phyloP scores from a whole-genome alignment of 176 grass and related monocot genomes.

The Alopecurus myosuroides region DNA sequence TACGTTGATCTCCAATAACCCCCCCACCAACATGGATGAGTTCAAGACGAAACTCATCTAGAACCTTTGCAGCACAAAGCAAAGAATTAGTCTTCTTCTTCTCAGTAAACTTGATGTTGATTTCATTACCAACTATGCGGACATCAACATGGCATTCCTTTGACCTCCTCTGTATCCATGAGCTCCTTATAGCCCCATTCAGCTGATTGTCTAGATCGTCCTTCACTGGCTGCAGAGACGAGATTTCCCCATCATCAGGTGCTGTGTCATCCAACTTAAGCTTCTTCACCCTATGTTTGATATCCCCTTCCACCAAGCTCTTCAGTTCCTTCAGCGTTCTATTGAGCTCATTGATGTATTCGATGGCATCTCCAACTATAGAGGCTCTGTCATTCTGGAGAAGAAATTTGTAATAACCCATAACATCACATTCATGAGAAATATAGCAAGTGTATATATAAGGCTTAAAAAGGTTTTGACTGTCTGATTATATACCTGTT shows the following conservation, averaged over 20 bases:
- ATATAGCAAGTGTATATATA: constrained; percentile 1
- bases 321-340: constrained; percentile 66
- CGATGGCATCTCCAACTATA: constrained; percentile 85
- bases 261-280: constrained; percentile 46
- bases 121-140: constrained; percentile 75
- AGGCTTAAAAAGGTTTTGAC: neutral
- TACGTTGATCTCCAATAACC: constrained; percentile 71
- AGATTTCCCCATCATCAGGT: constrained; percentile 50
- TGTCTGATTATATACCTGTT: neutral
- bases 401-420: constrained; percentile 4
- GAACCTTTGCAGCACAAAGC: constrained; percentile 58
- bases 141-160: constrained; percentile 86
- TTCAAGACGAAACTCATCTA: constrained; percentile 72
- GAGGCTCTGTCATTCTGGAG: constrained; percentile 77
- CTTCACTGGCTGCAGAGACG: constrained; percentile 37
- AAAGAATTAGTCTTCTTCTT: constrained; percentile 78
- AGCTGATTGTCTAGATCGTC: constrained; percentile 40
- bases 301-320: constrained; percentile 39
- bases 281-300: constrained; percentile 40
- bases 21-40: constrained; percentile 62
- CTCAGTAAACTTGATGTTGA: constrained; percentile 77
- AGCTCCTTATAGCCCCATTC: constrained; percentile 59
- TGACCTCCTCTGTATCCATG: constrained; percentile 74
- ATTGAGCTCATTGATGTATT: constrained; percentile 87
- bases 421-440: constrained; percentile 10